phyloP scores from a whole-genome alignment of 495 filamentous ascomycete genomes.

The Penicillium samsonianum region DNA sequence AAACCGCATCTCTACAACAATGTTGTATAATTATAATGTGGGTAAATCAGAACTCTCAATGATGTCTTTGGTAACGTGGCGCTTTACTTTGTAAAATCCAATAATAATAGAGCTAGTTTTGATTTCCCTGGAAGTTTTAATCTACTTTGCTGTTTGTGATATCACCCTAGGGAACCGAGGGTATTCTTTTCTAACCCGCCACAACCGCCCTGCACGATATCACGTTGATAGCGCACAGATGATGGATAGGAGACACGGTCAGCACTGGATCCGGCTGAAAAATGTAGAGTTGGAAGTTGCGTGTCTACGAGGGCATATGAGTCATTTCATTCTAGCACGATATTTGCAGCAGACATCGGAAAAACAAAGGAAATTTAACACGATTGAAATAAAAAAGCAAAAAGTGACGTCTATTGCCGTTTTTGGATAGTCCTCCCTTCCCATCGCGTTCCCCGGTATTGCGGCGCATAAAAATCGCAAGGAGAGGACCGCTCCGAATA shows the following conservation, averaged over 20 bases:
- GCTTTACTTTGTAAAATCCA: background rate
- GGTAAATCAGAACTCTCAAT: background rate
- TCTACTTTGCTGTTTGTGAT: background rate
- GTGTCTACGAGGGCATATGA: background rate
- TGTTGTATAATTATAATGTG: background rate
- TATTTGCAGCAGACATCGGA: background rate
- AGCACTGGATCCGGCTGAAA: background rate
- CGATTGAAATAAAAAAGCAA: background rate
- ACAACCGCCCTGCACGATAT: constrained; percentile 29
- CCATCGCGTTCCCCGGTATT: background rate
- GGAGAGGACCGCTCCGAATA: background rate
- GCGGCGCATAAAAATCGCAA: background rate
- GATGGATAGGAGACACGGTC: constrained; percentile 5
- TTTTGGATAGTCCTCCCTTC: background rate
- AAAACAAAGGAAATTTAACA: background rate
- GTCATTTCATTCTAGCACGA: background rate
- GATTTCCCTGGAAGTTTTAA: background rate
- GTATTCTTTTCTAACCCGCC: constrained; percentile 20
- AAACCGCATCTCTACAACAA: background rate
- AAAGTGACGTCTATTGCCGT: background rate
- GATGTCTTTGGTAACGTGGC: constrained; percentile 20
- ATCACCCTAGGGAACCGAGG: background rate
- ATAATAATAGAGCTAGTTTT: background rate
- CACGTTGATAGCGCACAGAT: constrained; percentile 16
- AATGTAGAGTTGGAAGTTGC: background rate